A percentile compares a stretch with the other conserved stretches of the same genome.
Evolutionary conservation across 2,329 filamentous ascomycete genomes (phyloP).

Genomic region (Westerdykella sp.): DNA sequence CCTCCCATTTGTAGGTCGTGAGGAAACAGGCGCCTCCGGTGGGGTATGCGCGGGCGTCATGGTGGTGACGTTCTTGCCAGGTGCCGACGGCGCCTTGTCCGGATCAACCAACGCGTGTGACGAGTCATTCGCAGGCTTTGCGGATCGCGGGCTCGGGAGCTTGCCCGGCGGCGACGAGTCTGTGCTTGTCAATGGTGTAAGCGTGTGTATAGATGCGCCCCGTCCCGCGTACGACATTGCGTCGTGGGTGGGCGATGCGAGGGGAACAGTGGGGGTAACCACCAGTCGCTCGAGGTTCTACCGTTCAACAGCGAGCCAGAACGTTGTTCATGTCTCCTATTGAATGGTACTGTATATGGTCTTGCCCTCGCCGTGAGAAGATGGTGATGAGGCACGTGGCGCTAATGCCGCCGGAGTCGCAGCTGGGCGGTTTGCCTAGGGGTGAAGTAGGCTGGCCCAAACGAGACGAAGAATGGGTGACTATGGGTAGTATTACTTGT

Average conservation of each 20-base stretch:
- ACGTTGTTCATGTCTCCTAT: slow-evolving; percentile 27
- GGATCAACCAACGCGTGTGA: slow-evolving; percentile 28
- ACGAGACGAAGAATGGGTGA: too few relatives aligned
- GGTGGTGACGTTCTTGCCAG: slow-evolving; percentile 42
- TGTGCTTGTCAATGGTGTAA: slow-evolving; percentile 61
- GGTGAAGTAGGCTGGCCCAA: too few relatives aligned
- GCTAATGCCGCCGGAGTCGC: not conserved
- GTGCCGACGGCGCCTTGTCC: slow-evolving; percentile 24
- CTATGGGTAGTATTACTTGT: slow-evolving; percentile 1
- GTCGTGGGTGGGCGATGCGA: slow-evolving; percentile 36
- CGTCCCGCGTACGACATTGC: slow-evolving; percentile 53
- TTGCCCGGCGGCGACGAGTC: slow-evolving; percentile 59
- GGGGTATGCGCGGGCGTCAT: slow-evolving; percentile 42
- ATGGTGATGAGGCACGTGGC: too few relatives aligned
- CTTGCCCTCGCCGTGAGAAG: slow-evolving; percentile 5
- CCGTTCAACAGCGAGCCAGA: slow-evolving; percentile 62
- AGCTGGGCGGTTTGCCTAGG: too few relatives aligned
- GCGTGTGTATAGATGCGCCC: slow-evolving; percentile 47
- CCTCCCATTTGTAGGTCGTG: slow-evolving; percentile 47
- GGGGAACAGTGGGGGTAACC: slow-evolving; percentile 63
- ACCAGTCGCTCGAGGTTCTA: slow-evolving; percentile 62
- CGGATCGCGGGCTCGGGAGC: slow-evolving; percentile 47
- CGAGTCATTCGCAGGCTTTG: slow-evolving; percentile 35
- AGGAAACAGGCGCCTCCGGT: slow-evolving; percentile 41
- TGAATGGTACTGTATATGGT: slow-evolving; percentile 15